Evolutionary conservation across 768 basidiomycete genomes (phyloP).

Genomic region (Ramaria rubella): DNA sequence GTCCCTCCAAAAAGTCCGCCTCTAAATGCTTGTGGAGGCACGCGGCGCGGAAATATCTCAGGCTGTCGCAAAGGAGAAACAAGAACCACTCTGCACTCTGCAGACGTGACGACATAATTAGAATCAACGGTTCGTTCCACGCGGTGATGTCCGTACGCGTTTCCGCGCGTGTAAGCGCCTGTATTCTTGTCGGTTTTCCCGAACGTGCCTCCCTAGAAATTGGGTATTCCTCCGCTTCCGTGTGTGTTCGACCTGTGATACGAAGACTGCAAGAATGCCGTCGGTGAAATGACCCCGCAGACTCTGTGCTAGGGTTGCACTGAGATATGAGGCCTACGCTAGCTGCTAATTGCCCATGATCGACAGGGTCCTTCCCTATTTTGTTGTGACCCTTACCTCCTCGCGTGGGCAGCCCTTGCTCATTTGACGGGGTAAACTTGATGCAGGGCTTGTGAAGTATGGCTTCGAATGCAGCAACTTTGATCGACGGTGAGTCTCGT

Average conservation of each 20-base stretch:
- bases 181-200: neutral
- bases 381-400: neutral
- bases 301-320: neutral
- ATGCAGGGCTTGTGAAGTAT: too few species aligned
- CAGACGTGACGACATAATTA: too few species aligned
- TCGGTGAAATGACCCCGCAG: neutral
- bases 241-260: neutral
- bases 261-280: neutral
- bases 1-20: too few species aligned
- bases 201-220: neutral
- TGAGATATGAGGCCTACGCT: neutral
- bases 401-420: too few species aligned
- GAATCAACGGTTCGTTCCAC: too few species aligned
- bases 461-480: neutral
- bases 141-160: too few species aligned
- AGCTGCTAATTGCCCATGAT: neutral
- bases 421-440: too few species aligned
- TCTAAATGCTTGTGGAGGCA: too few species aligned
- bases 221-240: neutral
- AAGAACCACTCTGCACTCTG: neutral
- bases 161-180: too few species aligned
- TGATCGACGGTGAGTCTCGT: neutral
- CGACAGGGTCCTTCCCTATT: neutral
- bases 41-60: too few species aligned
- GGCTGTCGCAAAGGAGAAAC: neutral